Evolutionary conservation across 2,329 filamentous ascomycete genomes (phyloP), one percentile per base, ranked within the genome.

Genomic region (Acarospora socialis): DNA sequence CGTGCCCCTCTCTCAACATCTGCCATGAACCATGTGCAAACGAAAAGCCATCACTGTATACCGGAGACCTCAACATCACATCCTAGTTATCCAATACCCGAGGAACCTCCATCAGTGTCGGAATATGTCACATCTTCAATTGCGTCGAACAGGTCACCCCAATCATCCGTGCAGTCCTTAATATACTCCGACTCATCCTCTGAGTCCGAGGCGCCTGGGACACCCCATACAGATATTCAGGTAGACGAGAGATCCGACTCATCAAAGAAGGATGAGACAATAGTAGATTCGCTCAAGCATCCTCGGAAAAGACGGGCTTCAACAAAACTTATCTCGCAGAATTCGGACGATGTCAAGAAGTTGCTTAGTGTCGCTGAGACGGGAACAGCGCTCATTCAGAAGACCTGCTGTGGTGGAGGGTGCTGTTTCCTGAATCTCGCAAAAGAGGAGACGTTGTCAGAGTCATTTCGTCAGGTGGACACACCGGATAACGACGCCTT

Each of bases 401-500:
- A 71, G 40, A 66, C 68, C 46, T 77, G 73, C 55, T 72, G 68
- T 43, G 73, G 73, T 23, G 72, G 72, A 37, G 72, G 72, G 35
- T 77, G 73, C 51, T 77, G 72, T 51, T 63, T 70, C 48, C 57
- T 71, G 36, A 63, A 72, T 47, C 63, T 64, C 19, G 47, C 75
- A 45, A 60, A 60, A 22, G 52, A 62, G 5, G 54, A 65, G 36
- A 59, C 57, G 4, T 50, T 57, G 5, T 50, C 58, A 23, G 53
- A 61, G 24, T 48, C 53, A 29, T 58, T 54, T 27, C 49, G 50
- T 4, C 63, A 68, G 3, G 60, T 77, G 32, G 54, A 58, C 21
- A 52, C 63, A 2, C 86, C 87, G 1, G 74, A 90, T 53, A 95
- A 92, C 47, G 69, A 77, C 37, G 90, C 90, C 10, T 98, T 81